A percentile compares a stretch with the other conserved stretches of the same genome.
phyloP scores from a whole-genome alignment of 2,329 filamentous ascomycete genomes.

The Phyllosticta capitalensis region DNA sequence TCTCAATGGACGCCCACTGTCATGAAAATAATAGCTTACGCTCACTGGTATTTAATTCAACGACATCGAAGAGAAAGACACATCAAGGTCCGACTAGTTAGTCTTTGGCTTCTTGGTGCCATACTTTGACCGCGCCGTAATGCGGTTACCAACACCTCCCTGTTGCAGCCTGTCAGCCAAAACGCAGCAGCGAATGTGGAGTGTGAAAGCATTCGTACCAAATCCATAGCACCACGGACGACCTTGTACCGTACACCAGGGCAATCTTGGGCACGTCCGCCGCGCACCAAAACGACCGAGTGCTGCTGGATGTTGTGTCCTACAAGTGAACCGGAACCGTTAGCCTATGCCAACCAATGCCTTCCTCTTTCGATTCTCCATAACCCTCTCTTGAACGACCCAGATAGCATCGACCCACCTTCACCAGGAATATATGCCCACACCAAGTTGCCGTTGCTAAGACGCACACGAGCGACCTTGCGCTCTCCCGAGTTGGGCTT shows the following conservation, averaged over 20 bases:
- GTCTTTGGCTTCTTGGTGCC: constrained; percentile 97
- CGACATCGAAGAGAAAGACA: background rate
- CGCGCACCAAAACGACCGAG: constrained; percentile 90
- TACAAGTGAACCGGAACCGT: constrained; percentile 18
- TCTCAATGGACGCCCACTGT: too few relatives aligned
- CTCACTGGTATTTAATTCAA: background rate
- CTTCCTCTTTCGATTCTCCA: background rate
- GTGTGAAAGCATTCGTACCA: constrained; percentile 53
- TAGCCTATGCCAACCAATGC: background rate
- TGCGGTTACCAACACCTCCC: constrained; percentile 82
- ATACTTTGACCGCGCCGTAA: constrained; percentile 86
- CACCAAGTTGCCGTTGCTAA: constrained; percentile 78
- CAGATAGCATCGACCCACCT: constrained; percentile 40
- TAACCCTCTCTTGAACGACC: background rate
- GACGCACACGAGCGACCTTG: constrained; percentile 84
- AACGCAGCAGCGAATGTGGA: background rate
- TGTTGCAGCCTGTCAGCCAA: constrained; percentile 32
- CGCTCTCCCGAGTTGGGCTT: constrained; percentile 97
- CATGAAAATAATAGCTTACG: background rate
- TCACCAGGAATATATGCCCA: constrained; percentile 95
- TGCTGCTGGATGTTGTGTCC: constrained; percentile 98
- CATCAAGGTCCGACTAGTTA: background rate
- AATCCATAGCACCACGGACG: constrained; percentile 81
- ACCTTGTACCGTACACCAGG: constrained; percentile 95
- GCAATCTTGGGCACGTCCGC: constrained; percentile 90